phyloP scores from a whole-genome alignment of 495 filamentous ascomycete species.

The Lasiosphaeria ovina region DNA sequence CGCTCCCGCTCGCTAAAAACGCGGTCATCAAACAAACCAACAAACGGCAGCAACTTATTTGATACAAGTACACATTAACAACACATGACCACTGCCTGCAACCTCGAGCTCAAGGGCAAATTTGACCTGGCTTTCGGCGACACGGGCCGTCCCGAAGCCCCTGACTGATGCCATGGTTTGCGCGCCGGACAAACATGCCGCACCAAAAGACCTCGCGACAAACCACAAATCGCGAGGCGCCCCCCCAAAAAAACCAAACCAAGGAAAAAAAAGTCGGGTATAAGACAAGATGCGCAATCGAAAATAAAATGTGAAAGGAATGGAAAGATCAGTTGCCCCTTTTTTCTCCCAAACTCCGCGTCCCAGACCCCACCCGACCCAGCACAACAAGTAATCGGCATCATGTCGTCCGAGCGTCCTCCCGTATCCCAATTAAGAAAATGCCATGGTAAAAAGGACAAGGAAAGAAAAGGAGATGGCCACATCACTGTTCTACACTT shows the following conservation, averaged over 20 bases:
- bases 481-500: slow-evolving; percentile 28
- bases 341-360: not conserved
- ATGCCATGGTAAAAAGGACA: not conserved
- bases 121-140: no score
- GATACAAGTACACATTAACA: not conserved
- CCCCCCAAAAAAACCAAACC: slow-evolving; percentile 4
- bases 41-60: not conserved
- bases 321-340: not conserved
- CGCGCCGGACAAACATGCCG: no score
- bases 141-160: no score
- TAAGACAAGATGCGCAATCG: slow-evolving; percentile 20
- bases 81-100: not conserved
- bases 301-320: not conserved
- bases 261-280: slow-evolving; percentile 23
- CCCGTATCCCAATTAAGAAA: no score
- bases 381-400: no score
- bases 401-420: no score
- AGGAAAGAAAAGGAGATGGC: slow-evolving; percentile 3
- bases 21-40: not conserved
- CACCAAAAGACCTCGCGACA: no score
- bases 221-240: no score
- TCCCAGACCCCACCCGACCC: no score
- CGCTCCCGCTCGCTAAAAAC: no score
- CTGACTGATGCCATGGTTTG: no score
- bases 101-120: no score